A percentile compares a stretch with the other conserved stretches of the same genome.
These are phyloP conservation scores for Alternaria brassicicola DNA, from an alignment of 2,329 filamentous ascomycete species.

Conservation along the genomic window DNA sequence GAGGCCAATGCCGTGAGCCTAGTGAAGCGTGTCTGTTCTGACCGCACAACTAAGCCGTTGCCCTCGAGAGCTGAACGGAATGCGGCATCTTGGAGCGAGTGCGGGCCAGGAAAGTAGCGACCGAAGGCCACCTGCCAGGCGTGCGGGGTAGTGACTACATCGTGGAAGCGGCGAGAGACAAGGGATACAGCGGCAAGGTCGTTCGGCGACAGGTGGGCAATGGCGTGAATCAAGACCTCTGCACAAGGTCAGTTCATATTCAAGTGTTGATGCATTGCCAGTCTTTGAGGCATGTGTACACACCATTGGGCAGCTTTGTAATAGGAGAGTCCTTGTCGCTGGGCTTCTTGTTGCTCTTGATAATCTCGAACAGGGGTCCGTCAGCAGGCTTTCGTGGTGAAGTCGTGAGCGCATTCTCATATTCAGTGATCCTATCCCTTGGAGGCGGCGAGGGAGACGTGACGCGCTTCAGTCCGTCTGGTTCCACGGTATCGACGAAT, in stretches of 20 bases:
- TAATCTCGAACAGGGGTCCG: slow-evolving; percentile 59
- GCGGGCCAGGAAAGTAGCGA: slow-evolving; percentile 83
- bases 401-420: slow-evolving; percentile 57
- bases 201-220: slow-evolving; percentile 87
- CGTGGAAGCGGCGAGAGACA: slow-evolving; percentile 86
- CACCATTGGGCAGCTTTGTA: slow-evolving; percentile 80
- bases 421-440: slow-evolving; percentile 60
- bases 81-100: slow-evolving; percentile 55
- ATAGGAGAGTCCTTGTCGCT: slow-evolving; percentile 57
- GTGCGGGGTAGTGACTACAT: slow-evolving; percentile 85
- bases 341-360: slow-evolving; percentile 54
- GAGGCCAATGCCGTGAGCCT: slow-evolving; percentile 83
- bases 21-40: slow-evolving; percentile 79
- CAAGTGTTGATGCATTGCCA: background rate
- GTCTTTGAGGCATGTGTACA: slow-evolving; percentile 28
- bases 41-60: slow-evolving; percentile 59
- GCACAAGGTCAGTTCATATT: slow-evolving; percentile 21
- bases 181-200: slow-evolving; percentile 82
- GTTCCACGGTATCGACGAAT: slow-evolving; percentile 19
- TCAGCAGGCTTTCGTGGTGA: slow-evolving; percentile 48
- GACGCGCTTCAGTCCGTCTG: slow-evolving; percentile 38
- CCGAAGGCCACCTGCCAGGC: slow-evolving; percentile 93
- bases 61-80: slow-evolving; percentile 54
- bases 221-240: slow-evolving; percentile 91
- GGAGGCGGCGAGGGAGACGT: slow-evolving; percentile 38